Percentiles rank a stretch among this genome's conserved stretches.
phyloP scores from a whole-genome alignment of 345 rosid species.

The Pelargonium nanum region DNA sequence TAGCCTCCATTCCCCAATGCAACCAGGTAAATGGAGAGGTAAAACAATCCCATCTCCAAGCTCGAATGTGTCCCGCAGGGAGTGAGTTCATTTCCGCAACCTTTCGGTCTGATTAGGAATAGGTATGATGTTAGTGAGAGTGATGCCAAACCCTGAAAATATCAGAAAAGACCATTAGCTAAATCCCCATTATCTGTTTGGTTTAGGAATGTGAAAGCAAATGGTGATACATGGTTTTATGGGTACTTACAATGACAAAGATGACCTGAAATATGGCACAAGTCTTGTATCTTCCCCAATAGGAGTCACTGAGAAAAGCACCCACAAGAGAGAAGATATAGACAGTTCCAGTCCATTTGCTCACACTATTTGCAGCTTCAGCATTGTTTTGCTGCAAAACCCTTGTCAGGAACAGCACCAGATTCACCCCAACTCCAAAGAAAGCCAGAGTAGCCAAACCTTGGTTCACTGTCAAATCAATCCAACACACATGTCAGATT shows the following conservation, averaged over 20 bases:
- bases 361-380: conserved; percentile 91
- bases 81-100: conserved; percentile 59
- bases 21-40: conserved; percentile 75
- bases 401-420: conserved; percentile 92
- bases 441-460: conserved; percentile 95
- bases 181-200: too few relatives aligned
- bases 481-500: not conserved
- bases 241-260: conserved; percentile 74
- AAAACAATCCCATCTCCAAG: conserved; percentile 56
- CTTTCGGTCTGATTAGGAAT: conserved; percentile 70
- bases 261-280: conserved; percentile 91
- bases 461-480: conserved; percentile 61
- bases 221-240: too few relatives aligned
- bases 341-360: conserved; percentile 99
- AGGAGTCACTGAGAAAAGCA: conserved; percentile 93
- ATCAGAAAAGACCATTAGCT: too few relatives aligned
- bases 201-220: too few relatives aligned
- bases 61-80: conserved; percentile 69
- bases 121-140: conserved; percentile 70
- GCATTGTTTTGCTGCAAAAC: conserved; percentile 87
- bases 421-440: conserved; percentile 95
- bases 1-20: conserved; percentile 96
- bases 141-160: conserved; percentile 62
- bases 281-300: conserved; percentile 99
- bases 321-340: conserved; percentile 96